Evolutionary conservation across 176 grass and related monocot species (phyloP).

Genomic region (Aegilops speltoides): DNA sequence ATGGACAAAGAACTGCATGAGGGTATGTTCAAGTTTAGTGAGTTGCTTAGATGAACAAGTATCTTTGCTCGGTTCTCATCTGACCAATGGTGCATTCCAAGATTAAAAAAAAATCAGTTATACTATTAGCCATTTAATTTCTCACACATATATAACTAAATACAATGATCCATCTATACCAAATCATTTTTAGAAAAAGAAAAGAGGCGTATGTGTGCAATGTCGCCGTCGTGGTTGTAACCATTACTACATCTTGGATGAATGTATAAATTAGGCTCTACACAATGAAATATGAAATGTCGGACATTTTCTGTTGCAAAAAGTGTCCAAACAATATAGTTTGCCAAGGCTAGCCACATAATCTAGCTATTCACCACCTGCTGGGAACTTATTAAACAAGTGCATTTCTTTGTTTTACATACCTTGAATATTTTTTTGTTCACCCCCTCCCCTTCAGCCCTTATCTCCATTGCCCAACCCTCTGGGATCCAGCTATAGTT

Average conservation of each 20-base stretch:
- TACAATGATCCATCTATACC: too few species aligned
- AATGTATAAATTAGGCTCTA: too few species aligned
- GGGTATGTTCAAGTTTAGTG: not conserved
- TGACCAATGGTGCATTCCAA: not conserved
- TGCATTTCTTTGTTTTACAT: not conserved
- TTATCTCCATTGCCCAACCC: not conserved
- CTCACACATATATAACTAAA: too few species aligned
- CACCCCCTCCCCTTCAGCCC: not conserved
- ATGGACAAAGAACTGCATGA: not conserved
- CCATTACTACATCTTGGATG: too few species aligned
- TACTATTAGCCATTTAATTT: not conserved
- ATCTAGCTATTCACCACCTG: too few species aligned
- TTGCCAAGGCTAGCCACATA: too few species aligned
- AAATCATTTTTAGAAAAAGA: too few species aligned
- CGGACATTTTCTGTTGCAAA: too few species aligned
- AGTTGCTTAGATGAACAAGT: not conserved
- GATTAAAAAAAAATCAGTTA: not conserved
- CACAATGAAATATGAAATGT: too few species aligned
- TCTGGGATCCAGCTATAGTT: not conserved
- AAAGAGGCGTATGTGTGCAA: too few species aligned
- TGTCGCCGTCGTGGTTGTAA: too few species aligned
- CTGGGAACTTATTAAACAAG: not conserved
- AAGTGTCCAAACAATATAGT: too few species aligned
- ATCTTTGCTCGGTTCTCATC: not conserved
- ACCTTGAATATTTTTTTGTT: not conserved